phyloP scores from a whole-genome alignment of 1,139 yeast genomes.

The Ashbya aceris region DNA sequence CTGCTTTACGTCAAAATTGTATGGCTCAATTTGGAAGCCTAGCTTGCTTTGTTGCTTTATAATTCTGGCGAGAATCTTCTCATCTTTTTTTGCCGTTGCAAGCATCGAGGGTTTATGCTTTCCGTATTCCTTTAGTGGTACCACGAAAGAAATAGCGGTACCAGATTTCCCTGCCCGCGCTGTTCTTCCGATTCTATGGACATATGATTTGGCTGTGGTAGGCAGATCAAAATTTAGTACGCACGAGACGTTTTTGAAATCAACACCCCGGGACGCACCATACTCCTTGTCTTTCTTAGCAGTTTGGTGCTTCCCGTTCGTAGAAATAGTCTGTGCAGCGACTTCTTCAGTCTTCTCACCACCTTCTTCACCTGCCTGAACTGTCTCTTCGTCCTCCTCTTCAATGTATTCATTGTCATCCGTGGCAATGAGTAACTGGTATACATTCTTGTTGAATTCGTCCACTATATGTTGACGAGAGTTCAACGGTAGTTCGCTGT shows the following conservation, averaged over 20 bases:
- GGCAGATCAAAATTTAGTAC: slow-evolving; percentile 95
- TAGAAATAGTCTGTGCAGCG: slow-evolving; percentile 14
- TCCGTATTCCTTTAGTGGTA: slow-evolving; percentile 75
- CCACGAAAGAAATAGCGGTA: slow-evolving; percentile 87
- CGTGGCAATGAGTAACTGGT: slow-evolving; percentile 83
- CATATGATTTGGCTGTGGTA: slow-evolving; percentile 77
- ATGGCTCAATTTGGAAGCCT: slow-evolving; percentile 71
- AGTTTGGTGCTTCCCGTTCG: slow-evolving; percentile 28
- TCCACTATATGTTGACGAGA: slow-evolving; percentile 93
- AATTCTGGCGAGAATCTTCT: slow-evolving; percentile 69
- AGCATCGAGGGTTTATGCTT: slow-evolving; percentile 78
- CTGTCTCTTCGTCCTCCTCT: slow-evolving; percentile 40
- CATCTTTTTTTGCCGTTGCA: slow-evolving; percentile 69
- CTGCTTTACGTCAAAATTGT: slow-evolving; percentile 84
- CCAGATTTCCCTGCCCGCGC: slow-evolving; percentile 97
- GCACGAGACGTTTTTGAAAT: slow-evolving; percentile 92
- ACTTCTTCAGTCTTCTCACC: slow-evolving; percentile 12
- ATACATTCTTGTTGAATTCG: slow-evolving; percentile 85
- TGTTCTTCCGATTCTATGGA: slow-evolving; percentile 94
- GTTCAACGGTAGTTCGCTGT: slow-evolving; percentile 86
- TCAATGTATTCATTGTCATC: slow-evolving; percentile 68
- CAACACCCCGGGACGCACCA: slow-evolving; percentile 96
- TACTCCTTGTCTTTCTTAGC: slow-evolving; percentile 58
- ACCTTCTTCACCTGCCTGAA: slow-evolving; percentile 24
- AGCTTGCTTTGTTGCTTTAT: slow-evolving; percentile 65